Evolutionary conservation across 305 asterid genomes (phyloP).

Genomic region (Striga hermonthica): DNA sequence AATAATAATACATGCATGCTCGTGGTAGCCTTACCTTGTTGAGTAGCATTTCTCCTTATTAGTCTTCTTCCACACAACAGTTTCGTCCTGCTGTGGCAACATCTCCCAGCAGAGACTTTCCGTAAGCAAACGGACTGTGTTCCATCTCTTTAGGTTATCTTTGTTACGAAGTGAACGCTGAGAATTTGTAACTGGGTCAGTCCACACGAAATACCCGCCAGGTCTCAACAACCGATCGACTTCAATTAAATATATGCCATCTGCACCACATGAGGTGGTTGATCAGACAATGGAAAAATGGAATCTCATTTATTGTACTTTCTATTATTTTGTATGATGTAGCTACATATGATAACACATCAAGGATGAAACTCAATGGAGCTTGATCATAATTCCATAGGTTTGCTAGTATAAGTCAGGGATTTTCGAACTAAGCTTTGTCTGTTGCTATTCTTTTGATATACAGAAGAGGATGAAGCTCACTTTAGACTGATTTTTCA

Average conservation of each 20-base stretch:
- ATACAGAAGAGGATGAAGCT: not conserved
- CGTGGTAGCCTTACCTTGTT: slow-evolving; percentile 47
- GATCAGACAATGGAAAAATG: not conserved
- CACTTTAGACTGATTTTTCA: too few relatives aligned
- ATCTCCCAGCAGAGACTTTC: slow-evolving; percentile 90
- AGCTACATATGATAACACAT: not conserved
- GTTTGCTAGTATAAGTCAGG: not conserved
- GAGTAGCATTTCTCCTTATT: slow-evolving; percentile 67
- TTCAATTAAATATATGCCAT: slow-evolving; percentile 71
- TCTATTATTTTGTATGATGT: slow-evolving; percentile 5
- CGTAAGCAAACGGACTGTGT: slow-evolving; percentile 57
- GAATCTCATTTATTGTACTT: not conserved
- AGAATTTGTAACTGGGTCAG: slow-evolving; percentile 72
- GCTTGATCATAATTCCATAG: not conserved
- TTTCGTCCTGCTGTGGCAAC: slow-evolving; percentile 88
- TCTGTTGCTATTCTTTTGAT: slow-evolving; percentile 2
- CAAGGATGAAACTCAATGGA: not conserved
- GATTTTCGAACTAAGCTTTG: not conserved
- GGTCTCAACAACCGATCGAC: slow-evolving; percentile 93
- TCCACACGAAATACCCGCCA: slow-evolving; percentile 99
- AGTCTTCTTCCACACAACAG: slow-evolving; percentile 94
- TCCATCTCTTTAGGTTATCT: slow-evolving; percentile 79
- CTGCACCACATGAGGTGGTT: slow-evolving; percentile 44
- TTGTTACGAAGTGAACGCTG: slow-evolving; percentile 70
- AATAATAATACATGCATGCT: not conserved